Conservation (phyloP, 2,329 filamentous ascomycete species). For the Chaetomium sp. region DNA sequence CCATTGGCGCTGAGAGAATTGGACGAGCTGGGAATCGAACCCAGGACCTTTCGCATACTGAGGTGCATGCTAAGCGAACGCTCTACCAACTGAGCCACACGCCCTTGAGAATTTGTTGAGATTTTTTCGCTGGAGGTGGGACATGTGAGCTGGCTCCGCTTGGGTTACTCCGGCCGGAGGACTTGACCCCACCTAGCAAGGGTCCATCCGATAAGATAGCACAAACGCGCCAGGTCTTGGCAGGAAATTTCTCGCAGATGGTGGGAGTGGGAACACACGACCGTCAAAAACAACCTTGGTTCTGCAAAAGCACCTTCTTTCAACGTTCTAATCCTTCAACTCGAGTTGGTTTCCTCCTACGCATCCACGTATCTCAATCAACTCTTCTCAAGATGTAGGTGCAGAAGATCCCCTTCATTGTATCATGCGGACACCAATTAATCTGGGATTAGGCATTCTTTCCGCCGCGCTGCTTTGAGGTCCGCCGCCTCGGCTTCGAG, state of each 20-base stretch:
- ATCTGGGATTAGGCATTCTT: constrained; percentile 37
- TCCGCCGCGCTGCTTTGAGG: constrained; percentile 41
- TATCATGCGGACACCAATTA: not conserved
- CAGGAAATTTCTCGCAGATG: constrained; percentile 9
- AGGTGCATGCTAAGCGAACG: constrained; percentile 31
- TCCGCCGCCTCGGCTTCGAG: constrained; percentile 40
- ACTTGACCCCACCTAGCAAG: too few species aligned
- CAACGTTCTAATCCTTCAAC: not conserved
- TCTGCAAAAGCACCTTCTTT: not conserved
- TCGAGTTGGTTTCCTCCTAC: not conserved
- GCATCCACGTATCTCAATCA: not conserved
- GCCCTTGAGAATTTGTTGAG: constrained; percentile 21
- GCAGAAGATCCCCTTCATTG: not conserved
- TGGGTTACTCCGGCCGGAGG: not conserved
- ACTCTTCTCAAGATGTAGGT: not conserved
- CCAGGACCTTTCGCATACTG: constrained; percentile 31
- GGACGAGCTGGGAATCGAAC: constrained; percentile 34
- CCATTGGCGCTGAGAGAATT: constrained; percentile 26
- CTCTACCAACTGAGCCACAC: constrained; percentile 34
- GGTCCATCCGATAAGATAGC: constrained; percentile 12
- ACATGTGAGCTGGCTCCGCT: constrained; percentile 11
- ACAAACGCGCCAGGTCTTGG: not conserved
- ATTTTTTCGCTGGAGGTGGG: not conserved
- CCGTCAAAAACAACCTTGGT: not conserved
- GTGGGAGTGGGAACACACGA: not conserved